Base-by-base conservation (phyloP, 192 early-diverging fungal genomes). In the Podila epigama region DNA sequence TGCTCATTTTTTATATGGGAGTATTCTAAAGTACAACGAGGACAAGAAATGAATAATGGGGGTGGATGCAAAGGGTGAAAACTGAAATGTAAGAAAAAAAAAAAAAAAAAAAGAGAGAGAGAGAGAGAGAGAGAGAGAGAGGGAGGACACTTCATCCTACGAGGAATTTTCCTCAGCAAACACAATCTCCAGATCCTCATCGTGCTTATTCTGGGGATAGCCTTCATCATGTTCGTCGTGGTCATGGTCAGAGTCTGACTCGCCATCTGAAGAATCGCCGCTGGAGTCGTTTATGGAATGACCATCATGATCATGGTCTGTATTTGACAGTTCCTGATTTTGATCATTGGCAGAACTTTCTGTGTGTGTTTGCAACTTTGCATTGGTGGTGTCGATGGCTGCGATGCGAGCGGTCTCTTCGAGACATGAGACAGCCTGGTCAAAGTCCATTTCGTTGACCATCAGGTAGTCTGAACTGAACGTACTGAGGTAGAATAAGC, bases 361-460 rank as follows among this genome's bases (percentile, higher is more conserved):
- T 15, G 55, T 18, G 18, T 1, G 13, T 33, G 29, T 33, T 20
- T 6, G 32, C 5, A 18, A 7, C 18, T n/a, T n/a, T n/a, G n/a
- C n/a, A n/a, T n/a, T n/a, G n/a, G n/a, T n/a, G n/a, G 55, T 8
- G 32, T 57, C 55, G 18, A n/a, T 12, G 34, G 55, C 55, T 4
- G 55, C 39, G 9, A 41, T 12, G 16, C 60, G 63, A 16, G 73
- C 73, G 8, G 66, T 77, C 50, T 59, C 18, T 22, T 60, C 60
- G 12, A 77, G 34, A 58, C 61, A 62, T 1, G 52, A n/a, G 11
- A 77, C 65, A 34, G 73, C 73, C 40, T 44, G 53, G 9, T 77
- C 66, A 64, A 77, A 77, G 33, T 77, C 73, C 36, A 64, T 52
- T 12, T 77, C 73, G 35, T 68, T 77, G 35, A 77, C 73, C 73